Base-by-base conservation (phyloP, 1,284 basidiomycete genomes). In the Marasmius oreades region DNA sequence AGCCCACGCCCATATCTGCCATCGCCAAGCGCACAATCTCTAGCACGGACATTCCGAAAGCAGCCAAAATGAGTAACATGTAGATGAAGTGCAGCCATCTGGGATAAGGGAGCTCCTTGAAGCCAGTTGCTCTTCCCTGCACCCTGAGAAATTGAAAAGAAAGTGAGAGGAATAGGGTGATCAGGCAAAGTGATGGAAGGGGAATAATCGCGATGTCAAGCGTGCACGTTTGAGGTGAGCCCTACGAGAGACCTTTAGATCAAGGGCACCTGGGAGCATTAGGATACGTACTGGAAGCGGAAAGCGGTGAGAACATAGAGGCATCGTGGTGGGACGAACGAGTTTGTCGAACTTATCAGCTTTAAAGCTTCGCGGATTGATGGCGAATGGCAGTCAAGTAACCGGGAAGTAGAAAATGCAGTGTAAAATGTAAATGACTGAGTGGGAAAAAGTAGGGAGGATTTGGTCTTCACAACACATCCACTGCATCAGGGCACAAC, bases 171-270 rank as follows among this genome's bases (percentile, higher is more conserved):
- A 36, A 39, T 39, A 53, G 6, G 14, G 55, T 60, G 16, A 64
- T 53, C 16, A 68, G 59, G 28, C 65, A 55, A 52, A 68, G 63
- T 3, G 68, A 67, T 5, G 68, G 68, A 2, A 68, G 37, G 2
- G 67, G 67, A 0, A 67, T 63, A 16, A 69, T 62, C 3, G 54
- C 59, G 0, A 66, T 64, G 60, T 69, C 67, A 22, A 69, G 60
- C 5, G 59, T 52, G 53, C 67, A 69, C 16, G 66, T 67, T 6
- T 64, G 64, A 16, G 67, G 67, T 5, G 67, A 64, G 1, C 66
- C 67, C 67, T 69, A 51, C 39, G n/a, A n/a, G 23, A 11, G 26
- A 51, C 7, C n/a, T n/a, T n/a, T n/a, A n/a, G n/a, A n/a, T n/a
- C n/a, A 33, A 34, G 11, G 42, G 4, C 33, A 28, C 18, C 4